Conservation (phyloP, 441 rosid genomes). For the Jatropha podagrica region DNA sequence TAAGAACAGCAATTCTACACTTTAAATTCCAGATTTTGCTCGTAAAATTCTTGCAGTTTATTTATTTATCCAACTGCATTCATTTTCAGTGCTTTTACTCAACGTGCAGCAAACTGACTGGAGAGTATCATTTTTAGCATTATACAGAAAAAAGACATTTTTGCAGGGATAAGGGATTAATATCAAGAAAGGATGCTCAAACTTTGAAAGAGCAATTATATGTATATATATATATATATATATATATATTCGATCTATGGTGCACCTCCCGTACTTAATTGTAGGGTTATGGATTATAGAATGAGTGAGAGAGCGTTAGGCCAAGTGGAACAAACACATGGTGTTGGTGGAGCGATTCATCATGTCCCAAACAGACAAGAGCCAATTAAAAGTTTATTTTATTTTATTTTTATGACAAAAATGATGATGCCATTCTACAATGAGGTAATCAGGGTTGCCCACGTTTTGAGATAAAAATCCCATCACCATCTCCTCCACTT, state of each 20-base stretch:
- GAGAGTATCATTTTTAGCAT: too few species aligned
- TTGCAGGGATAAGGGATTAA: too few species aligned
- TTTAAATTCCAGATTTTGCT: too few species aligned
- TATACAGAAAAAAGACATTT: too few species aligned
- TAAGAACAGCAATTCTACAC: too few species aligned
- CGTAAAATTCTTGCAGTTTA: too few species aligned
- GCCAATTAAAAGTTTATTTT: not conserved
- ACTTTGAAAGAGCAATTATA: not conserved
- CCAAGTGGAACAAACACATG: conserved; percentile 8
- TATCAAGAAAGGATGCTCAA: too few species aligned
- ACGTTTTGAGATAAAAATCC: not conserved
- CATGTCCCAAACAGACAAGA: not conserved
- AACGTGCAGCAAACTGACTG: too few species aligned
- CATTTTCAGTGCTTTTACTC: too few species aligned
- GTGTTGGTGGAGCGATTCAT: conserved; percentile 4
- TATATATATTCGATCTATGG: conserved; percentile 4
- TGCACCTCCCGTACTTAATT: conserved; percentile 22
- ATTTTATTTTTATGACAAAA: not conserved
- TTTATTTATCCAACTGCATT: too few species aligned
- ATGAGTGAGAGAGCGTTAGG: conserved; percentile 6
- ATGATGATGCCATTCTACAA: conserved; percentile 3
- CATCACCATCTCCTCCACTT: too few species aligned
- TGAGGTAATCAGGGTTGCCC: conserved; percentile 2
- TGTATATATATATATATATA: too few species aligned
- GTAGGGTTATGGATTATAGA: conserved; percentile 3